Evolutionary conservation across 2,329 filamentous ascomycete species (phyloP).

Genomic region (Hypoxylon sp.): DNA sequence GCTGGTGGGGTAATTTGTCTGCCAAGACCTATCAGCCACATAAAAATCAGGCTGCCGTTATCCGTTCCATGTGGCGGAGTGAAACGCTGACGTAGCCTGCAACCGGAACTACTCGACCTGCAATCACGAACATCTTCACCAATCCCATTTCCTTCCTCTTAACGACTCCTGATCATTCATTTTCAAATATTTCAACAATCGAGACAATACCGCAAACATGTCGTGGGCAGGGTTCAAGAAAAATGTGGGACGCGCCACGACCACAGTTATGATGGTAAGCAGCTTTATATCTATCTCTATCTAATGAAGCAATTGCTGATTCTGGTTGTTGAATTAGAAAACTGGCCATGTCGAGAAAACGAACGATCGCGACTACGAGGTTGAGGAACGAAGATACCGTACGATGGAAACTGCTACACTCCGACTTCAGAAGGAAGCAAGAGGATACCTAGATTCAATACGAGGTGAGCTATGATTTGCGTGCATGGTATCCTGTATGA

Average conservation of each 20-base stretch:
- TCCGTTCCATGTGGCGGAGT: too few species aligned
- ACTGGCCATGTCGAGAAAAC: slow-evolving; percentile 98
- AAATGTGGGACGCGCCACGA: slow-evolving; percentile 98
- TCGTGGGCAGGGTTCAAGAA: slow-evolving; percentile 89
- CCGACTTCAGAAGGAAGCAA: slow-evolving; percentile 95
- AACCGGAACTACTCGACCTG: too few species aligned
- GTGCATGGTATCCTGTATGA: background rate
- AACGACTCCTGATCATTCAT: background rate
- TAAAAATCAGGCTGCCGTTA: too few species aligned
- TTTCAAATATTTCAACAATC: slow-evolving; percentile 1
- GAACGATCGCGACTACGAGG: slow-evolving; percentile 97
- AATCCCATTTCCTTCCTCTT: too few species aligned
- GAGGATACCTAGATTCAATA: slow-evolving; percentile 95
- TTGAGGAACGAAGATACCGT: slow-evolving; percentile 94
- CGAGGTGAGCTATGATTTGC: slow-evolving; percentile 66
- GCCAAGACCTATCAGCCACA: too few species aligned
- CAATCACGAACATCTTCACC: too few species aligned
- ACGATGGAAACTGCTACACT: slow-evolving; percentile 96
- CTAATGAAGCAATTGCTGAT: too few species aligned
- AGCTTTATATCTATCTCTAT: too few species aligned
- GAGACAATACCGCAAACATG: slow-evolving; percentile 57
- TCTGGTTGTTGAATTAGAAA: too few species aligned
- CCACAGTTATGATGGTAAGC: slow-evolving; percentile 99
- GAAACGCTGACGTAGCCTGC: too few species aligned
- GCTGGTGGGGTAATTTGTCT: too few species aligned